phyloP scores from a whole-genome alignment of 768 basidiomycete genomes.

The Amanita thiersii region DNA sequence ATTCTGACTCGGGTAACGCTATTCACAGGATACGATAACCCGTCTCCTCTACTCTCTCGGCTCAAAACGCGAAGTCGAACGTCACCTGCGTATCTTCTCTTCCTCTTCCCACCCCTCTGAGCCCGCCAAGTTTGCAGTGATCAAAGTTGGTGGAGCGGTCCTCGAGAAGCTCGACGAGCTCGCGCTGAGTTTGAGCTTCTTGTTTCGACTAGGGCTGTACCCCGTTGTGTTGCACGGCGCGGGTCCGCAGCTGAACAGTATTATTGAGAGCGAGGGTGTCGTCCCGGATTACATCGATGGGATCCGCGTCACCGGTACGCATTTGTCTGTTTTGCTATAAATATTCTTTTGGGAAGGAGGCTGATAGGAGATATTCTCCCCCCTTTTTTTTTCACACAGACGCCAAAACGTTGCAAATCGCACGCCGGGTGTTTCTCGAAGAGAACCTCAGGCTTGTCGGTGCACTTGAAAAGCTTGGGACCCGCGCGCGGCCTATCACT shows the following conservation, averaged over 20 bases:
- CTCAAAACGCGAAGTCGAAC: slow-evolving; percentile 94
- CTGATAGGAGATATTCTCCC: background rate
- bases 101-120: slow-evolving; percentile 85
- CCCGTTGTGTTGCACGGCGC: slow-evolving; percentile 96
- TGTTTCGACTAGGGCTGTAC: slow-evolving; percentile 96
- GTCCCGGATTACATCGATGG: slow-evolving; percentile 97
- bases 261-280: slow-evolving; percentile 88
- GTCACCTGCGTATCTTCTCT: slow-evolving; percentile 96
- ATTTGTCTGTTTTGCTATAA: slow-evolving; percentile 4
- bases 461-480: slow-evolving; percentile 90
- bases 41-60: slow-evolving; percentile 95
- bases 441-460: slow-evolving; percentile 94
- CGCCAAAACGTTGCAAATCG: slow-evolving; percentile 88
- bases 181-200: slow-evolving; percentile 90
- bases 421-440: slow-evolving; percentile 93
- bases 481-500: slow-evolving; percentile 95
- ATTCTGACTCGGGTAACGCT: background rate
- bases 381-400: slow-evolving; percentile 40
- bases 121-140: slow-evolving; percentile 93
- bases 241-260: slow-evolving; percentile 91
- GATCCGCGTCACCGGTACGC: slow-evolving; percentile 88
- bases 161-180: slow-evolving; percentile 89
- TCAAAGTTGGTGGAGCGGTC: slow-evolving; percentile 97
- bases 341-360: slow-evolving; percentile 1
- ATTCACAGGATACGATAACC: slow-evolving; percentile 85